Evolutionary conservation across 192 early-diverging fungal species (phyloP).

Genomic region (Phlyctochytrium bullatum): DNA sequence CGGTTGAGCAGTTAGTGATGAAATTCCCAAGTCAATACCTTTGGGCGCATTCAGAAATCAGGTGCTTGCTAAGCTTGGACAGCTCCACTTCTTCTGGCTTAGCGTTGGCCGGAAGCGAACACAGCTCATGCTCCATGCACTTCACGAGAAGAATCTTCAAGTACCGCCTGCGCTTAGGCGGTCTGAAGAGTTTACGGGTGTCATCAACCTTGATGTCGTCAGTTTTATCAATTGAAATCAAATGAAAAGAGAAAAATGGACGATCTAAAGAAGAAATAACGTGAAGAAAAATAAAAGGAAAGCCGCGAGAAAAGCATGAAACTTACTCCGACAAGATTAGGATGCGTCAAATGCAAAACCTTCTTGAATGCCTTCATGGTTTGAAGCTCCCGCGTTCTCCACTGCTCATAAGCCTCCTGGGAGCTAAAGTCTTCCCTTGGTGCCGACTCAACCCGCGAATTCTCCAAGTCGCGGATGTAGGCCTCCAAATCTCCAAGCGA

Average conservation of each 20-base stretch:
- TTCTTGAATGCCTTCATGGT: neutral
- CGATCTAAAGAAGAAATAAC: too few species aligned
- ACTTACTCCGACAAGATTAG: neutral
- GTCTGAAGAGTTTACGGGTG: neutral
- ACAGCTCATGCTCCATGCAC: neutral
- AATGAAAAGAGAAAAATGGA: too few species aligned
- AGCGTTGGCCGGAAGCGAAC: neutral
- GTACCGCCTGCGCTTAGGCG: neutral
- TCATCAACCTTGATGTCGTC: neutral
- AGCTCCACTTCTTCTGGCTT: neutral
- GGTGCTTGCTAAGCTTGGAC: neutral
- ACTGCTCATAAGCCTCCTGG: neutral
- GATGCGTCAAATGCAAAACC: neutral
- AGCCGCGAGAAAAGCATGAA: too few species aligned
- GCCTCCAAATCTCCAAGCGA: neutral
- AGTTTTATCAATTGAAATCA: too few species aligned
- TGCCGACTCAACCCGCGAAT: neutral
- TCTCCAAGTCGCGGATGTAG: neutral
- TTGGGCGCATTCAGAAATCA: neutral
- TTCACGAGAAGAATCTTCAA: neutral
- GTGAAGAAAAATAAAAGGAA: too few species aligned
- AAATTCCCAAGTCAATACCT: neutral
- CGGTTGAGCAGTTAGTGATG: neutral
- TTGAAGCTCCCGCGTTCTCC: neutral
- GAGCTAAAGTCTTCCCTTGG: neutral